phyloP scores from a whole-genome alignment of 768 basidiomycete genomes.

The Trametopsis cervina region DNA sequence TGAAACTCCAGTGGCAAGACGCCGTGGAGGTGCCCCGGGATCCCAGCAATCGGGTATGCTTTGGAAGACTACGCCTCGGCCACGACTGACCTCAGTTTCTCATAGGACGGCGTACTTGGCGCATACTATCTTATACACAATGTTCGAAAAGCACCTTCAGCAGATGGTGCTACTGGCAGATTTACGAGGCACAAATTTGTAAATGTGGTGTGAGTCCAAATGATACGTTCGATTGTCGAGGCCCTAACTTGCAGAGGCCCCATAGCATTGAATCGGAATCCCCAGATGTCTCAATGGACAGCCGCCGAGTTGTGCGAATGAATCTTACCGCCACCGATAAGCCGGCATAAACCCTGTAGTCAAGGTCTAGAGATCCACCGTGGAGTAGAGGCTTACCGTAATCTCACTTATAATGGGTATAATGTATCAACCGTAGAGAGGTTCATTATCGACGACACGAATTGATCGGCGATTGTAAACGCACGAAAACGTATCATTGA shows the following conservation, averaged over 20 bases:
- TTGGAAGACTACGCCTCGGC: no score
- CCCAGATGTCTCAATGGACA: slow-evolving; percentile 30
- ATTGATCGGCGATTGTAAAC: no score
- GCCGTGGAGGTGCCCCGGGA: slow-evolving; percentile 39
- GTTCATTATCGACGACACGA: no score
- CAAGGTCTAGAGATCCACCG: neutral
- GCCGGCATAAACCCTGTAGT: slow-evolving; percentile 10
- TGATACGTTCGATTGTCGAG: no score
- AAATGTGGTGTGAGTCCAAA: slow-evolving; percentile 38
- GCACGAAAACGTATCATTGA: no score
- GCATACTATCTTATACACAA: slow-evolving; percentile 46
- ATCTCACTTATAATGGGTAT: no score
- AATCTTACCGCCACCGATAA: slow-evolving; percentile 43
- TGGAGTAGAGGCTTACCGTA: neutral
- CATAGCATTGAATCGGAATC: slow-evolving; percentile 38
- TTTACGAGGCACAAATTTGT: slow-evolving; percentile 47
- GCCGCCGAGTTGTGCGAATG: slow-evolving; percentile 41
- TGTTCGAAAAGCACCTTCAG: slow-evolving; percentile 33
- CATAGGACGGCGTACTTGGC: slow-evolving; percentile 41
- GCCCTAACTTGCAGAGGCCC: no score
- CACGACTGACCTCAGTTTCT: no score
- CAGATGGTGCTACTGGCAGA: slow-evolving; percentile 25
- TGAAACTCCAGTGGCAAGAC: slow-evolving; percentile 43
- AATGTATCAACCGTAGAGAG: no score
- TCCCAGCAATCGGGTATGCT: slow-evolving; percentile 35